Evolutionary conservation across 2,329 filamentous ascomycete species (phyloP).

Genomic region (Stachybotrys echinatus): DNA sequence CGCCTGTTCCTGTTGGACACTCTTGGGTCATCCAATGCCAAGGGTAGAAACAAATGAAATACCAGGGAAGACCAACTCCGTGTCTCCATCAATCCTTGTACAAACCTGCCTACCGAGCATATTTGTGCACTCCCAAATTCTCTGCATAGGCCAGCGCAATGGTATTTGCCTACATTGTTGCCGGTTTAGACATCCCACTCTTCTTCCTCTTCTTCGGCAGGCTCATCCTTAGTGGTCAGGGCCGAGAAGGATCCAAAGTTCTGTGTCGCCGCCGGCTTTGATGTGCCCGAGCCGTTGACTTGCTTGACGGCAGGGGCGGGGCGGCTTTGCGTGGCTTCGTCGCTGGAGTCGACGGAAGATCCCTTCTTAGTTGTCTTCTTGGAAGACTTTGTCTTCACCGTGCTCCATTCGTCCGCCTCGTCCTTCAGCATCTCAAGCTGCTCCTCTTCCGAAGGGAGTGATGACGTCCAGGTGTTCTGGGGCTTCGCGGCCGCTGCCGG

Average conservation of each 20-base stretch:
- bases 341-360: slow-evolving; percentile 26
- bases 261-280: slow-evolving; percentile 25
- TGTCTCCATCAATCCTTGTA: neutral
- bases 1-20: neutral
- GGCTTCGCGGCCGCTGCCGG: slow-evolving; percentile 23
- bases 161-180: neutral
- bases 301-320: slow-evolving; percentile 18
- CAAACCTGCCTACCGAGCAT: neutral
- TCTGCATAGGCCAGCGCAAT: neutral
- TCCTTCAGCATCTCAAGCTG: slow-evolving; percentile 53
- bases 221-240: slow-evolving; percentile 35
- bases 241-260: slow-evolving; percentile 45
- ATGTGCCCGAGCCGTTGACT: slow-evolving; percentile 1
- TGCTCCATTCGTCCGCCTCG: slow-evolving; percentile 53
- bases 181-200: slow-evolving; percentile 44
- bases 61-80: neutral
- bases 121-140: neutral
- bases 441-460: slow-evolving; percentile 56
- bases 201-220: slow-evolving; percentile 35
- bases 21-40: neutral
- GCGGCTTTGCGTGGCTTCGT: slow-evolving; percentile 22
- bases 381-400: slow-evolving; percentile 45
- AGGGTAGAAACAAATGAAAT: neutral
- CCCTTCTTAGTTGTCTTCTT: slow-evolving; percentile 37
- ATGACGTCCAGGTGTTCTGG: slow-evolving; percentile 40